Evolutionary conservation across 192 early-diverging fungal species (phyloP).

Genomic region (Backusella australiensis): DNA sequence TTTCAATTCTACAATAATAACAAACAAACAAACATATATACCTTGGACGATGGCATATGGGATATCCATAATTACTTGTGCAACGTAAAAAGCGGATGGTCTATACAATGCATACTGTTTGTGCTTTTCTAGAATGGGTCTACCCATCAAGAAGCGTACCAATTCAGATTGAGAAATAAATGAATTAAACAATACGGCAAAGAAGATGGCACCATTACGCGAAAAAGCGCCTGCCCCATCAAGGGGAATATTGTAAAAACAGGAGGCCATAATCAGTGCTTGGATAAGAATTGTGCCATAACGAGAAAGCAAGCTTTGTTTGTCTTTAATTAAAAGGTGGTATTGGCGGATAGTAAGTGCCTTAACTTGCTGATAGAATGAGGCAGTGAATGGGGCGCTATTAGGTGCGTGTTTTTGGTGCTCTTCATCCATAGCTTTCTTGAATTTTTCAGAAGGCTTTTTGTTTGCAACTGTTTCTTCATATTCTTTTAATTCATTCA

Average conservation of each 20-base stretch:
- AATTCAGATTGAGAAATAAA: conserved; percentile 68
- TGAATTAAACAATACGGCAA: conserved; percentile 50
- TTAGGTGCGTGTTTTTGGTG: conserved; percentile 51
- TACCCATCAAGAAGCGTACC: conserved; percentile 68
- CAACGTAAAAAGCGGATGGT: conserved; percentile 54
- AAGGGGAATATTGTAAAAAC: conserved; percentile 60
- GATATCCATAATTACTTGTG: conserved; percentile 53
- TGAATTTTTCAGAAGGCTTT: conserved; percentile 31
- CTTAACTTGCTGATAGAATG: conserved; percentile 62
- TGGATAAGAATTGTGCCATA: conserved; percentile 52
- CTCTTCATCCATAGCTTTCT: conserved; percentile 50
- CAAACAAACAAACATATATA: conserved; percentile 51
- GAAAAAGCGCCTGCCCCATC: conserved; percentile 67
- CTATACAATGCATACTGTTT: conserved; percentile 68
- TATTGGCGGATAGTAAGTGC: conserved; percentile 61
- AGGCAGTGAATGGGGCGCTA: conserved; percentile 62
- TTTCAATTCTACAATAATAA: neutral
- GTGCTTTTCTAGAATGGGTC: conserved; percentile 77
- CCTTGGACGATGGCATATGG: conserved; percentile 47
- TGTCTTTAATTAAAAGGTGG: conserved; percentile 57
- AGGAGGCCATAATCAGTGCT: conserved; percentile 68
- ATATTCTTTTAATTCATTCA: conserved; percentile 44
- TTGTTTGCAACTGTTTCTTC: conserved; percentile 27
- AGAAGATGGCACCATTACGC: conserved; percentile 77
- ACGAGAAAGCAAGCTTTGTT: conserved; percentile 50